Conservation (phyloP, 208 protist species). For the Acanthamoeba castellanii region DNA sequence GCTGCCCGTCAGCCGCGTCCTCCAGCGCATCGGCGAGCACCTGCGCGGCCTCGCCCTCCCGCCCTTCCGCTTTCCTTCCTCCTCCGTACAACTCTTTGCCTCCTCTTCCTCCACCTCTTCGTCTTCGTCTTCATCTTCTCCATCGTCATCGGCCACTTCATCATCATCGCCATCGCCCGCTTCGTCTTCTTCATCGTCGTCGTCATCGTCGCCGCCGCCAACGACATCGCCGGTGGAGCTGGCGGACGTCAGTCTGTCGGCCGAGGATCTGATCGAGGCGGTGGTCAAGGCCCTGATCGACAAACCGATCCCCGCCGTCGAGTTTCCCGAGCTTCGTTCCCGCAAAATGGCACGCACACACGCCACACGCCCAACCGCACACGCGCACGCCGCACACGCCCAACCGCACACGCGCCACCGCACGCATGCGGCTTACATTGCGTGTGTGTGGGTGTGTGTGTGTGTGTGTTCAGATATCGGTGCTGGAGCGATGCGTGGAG, state of each 20-base stretch:
- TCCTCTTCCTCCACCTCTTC: not conserved
- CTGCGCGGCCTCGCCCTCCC: not conserved
- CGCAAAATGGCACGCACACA: not conserved
- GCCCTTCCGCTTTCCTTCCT: not conserved
- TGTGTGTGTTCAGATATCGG: not conserved
- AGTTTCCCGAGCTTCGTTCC: not conserved
- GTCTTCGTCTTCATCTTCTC: not conserved
- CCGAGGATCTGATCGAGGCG: not conserved
- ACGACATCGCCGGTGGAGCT: not conserved
- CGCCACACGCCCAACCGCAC: no score
- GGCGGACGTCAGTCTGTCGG: not conserved
- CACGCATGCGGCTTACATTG: not conserved
- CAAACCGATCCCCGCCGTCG: not conserved
- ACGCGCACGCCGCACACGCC: not conserved
- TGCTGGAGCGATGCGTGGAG: slow-evolving; percentile 43
- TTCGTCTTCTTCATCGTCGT: not conserved
- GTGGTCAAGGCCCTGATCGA: not conserved
- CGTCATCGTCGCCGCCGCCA: not conserved
- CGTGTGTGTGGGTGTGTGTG: not conserved
- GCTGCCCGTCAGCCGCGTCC: not conserved
- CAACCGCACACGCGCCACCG: no score
- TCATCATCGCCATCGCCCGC: not conserved
- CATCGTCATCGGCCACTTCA: not conserved
- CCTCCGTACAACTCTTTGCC: not conserved
- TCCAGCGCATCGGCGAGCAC: not conserved